Conservation (phyloP, 225 moss, liverwort and hornwort genomes). For the Rhytidiadelphus loreus region DNA sequence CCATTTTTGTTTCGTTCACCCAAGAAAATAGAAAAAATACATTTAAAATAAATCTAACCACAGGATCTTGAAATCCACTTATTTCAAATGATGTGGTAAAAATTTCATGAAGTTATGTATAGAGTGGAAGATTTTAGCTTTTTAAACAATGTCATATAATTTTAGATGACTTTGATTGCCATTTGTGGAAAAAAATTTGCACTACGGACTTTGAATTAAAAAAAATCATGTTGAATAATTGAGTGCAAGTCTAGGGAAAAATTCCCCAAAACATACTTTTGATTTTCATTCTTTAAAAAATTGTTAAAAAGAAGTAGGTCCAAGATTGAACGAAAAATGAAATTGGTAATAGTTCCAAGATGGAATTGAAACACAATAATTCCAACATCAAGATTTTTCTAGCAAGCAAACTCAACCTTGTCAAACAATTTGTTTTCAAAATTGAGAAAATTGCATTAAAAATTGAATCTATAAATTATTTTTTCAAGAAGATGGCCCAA, state of each 20-base stretch:
- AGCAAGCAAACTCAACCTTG: neutral
- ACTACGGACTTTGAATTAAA: neutral
- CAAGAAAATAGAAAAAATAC: no score
- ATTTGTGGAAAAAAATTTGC: neutral
- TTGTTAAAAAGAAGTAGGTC: neutral
- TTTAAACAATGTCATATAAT: rapidly evolving
- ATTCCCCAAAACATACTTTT: no score
- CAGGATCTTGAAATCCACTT: neutral
- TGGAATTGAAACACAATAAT: neutral
- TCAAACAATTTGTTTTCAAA: neutral
- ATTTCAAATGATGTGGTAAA: neutral
- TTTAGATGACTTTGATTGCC: neutral
- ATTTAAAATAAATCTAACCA: neutral
- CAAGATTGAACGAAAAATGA: rapidly evolving
- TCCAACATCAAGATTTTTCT: rapidly evolving
- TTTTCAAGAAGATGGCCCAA: neutral
- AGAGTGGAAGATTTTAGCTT: neutral
- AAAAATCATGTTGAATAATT: neutral
- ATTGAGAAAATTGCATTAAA: neutral
- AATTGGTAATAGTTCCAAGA: neutral
- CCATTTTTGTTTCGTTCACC: no score
- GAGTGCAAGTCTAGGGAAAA: neutral
- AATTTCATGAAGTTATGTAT: neutral
- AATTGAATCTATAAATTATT: neutral
- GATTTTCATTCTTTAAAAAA: no score